phyloP scores from a whole-genome alignment of 768 basidiomycete genomes.

The Pleurotus giganteus region DNA sequence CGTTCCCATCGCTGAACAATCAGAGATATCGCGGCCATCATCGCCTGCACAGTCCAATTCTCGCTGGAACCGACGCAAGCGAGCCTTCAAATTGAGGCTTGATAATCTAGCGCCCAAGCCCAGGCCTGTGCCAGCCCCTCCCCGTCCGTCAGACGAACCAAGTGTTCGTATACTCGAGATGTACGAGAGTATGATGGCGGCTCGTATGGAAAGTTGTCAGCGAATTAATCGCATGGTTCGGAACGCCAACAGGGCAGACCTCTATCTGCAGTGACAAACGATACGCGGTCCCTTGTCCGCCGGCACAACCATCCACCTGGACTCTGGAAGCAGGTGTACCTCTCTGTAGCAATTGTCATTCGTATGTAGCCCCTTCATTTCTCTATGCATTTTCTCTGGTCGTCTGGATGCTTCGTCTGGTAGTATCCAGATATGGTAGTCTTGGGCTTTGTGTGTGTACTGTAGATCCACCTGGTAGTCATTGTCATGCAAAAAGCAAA shows the following conservation, averaged over 20 bases:
- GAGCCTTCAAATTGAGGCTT: conserved; percentile 49
- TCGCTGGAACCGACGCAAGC: conserved; percentile 60
- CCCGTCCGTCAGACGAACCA: conserved; percentile 18
- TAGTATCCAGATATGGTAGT: not conserved
- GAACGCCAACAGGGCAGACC: conserved; percentile 36
- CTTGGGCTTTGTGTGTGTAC: not conserved
- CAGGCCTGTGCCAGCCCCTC: conserved; percentile 18
- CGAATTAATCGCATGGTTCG: conserved; percentile 58
- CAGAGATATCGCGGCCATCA: conserved; percentile 24
- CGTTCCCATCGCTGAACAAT: conserved; percentile 13
- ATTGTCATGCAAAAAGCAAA: not conserved
- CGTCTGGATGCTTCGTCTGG: not conserved
- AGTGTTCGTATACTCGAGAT: conserved; percentile 57
- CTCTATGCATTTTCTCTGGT: not conserved
- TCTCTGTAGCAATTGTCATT: not conserved
- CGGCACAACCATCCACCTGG: not conserved
- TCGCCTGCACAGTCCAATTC: conserved; percentile 20
- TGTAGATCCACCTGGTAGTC: not conserved
- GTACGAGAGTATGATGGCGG: conserved; percentile 72
- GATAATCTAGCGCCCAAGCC: conserved; percentile 23
- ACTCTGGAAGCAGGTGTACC: conserved; percentile 1
- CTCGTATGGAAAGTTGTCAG: conserved; percentile 75
- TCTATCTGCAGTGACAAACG: conserved; percentile 22
- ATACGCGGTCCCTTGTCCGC: not conserved
- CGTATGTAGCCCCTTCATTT: not conserved